A percentile compares a stretch with the other conserved stretches of the same genome.
Conservation (phyloP, 2,329 filamentous ascomycete genomes). For the Exophiala calicioides region DNA sequence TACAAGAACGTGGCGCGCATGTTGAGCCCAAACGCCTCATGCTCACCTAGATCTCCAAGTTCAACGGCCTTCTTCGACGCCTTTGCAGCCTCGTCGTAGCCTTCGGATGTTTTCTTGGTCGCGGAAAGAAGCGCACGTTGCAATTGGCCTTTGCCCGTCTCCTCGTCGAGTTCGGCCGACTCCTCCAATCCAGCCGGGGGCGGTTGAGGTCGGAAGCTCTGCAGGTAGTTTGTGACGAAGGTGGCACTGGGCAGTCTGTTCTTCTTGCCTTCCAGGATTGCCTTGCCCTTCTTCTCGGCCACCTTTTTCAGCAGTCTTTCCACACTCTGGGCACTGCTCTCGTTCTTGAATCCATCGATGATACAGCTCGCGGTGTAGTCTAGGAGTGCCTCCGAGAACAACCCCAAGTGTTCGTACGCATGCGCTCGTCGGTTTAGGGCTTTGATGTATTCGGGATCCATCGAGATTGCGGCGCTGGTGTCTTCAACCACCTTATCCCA, state of each 20-base stretch:
- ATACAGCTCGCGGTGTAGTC: constrained; percentile 99
- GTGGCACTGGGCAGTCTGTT: constrained; percentile 92
- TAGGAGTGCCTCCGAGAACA: constrained; percentile 89
- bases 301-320: constrained; percentile 96
- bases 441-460: constrained; percentile 96
- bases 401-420: constrained; percentile 89
- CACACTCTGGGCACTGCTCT: constrained; percentile 82
- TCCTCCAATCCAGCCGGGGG: constrained; percentile 82
- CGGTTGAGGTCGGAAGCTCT: constrained; percentile 87
- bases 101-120: constrained; percentile 82
- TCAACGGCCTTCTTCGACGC: constrained; percentile 89
- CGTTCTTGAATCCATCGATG: constrained; percentile 95
- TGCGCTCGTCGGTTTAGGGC: constrained; percentile 94
- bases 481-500: constrained; percentile 98
- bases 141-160: constrained; percentile 80
- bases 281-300: constrained; percentile 88
- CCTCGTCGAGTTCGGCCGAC: constrained; percentile 71
- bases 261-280: constrained; percentile 75
- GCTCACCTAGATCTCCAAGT: constrained; percentile 73
- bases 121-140: constrained; percentile 79
- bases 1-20: constrained; percentile 96
- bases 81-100: constrained; percentile 82
- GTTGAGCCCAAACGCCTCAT: constrained; percentile 92
- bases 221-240: constrained; percentile 97
- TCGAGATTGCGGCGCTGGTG: constrained; percentile 87